Evolutionary conservation across 2,329 filamentous ascomycete genomes (phyloP).

Genomic region (Fusarium miscanthi): DNA sequence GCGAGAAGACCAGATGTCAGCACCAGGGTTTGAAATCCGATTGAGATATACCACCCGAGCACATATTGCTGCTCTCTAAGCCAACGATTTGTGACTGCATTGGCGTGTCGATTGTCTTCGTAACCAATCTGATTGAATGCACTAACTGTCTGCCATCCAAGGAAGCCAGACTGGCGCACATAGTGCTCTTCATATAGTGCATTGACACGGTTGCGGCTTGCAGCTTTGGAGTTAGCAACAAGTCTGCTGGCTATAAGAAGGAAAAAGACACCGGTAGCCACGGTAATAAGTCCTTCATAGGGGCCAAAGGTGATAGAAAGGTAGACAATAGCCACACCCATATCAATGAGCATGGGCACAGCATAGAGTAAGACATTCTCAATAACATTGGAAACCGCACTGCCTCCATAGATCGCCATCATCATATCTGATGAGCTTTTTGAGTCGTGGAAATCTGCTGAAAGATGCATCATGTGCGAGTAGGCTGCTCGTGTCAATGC

Average conservation of each 20-base stretch:
- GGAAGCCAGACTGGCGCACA: conserved; percentile 65
- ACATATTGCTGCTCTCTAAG: conserved; percentile 52
- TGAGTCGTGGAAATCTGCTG: conserved; percentile 70
- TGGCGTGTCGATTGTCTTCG: conserved; percentile 65
- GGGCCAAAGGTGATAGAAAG: conserved; percentile 68
- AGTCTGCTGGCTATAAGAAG: conserved; percentile 64
- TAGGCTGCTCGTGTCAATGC: conserved; percentile 66
- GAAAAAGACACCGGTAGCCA: conserved; percentile 68
- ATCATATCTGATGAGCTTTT: conserved; percentile 69
- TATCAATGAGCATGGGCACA: conserved; percentile 69
- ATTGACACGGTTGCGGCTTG: conserved; percentile 62
- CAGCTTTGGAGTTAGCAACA: conserved; percentile 61
- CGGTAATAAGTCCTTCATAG: conserved; percentile 71
- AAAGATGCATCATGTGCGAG: conserved; percentile 69
- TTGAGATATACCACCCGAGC: conserved; percentile 61
- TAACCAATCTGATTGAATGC: conserved; percentile 70
- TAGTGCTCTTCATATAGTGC: conserved; percentile 67
- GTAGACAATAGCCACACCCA: conserved; percentile 69
- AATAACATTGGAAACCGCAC: conserved; percentile 64
- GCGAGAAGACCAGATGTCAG: conserved; percentile 77
- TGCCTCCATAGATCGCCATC: conserved; percentile 66
- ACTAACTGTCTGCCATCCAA: conserved; percentile 69
- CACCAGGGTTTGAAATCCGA: conserved; percentile 69
- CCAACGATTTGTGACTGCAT: conserved; percentile 59
- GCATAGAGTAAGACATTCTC: conserved; percentile 69